These are phyloP conservation scores for Pyrus communis DNA, from an alignment of 306 rosid species.

Conservation along the genomic window DNA sequence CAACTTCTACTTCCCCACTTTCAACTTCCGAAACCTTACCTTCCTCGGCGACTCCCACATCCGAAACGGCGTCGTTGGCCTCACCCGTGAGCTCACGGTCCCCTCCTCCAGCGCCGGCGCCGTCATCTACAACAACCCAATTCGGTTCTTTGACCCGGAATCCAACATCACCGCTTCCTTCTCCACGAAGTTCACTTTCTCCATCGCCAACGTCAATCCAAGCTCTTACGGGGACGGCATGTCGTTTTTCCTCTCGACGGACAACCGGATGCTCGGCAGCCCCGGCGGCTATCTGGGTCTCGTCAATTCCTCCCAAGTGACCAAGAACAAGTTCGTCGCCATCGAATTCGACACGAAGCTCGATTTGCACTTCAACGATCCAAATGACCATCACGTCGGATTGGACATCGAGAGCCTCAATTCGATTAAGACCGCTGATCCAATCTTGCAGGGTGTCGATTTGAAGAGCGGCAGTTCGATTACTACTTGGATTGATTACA, in stretches of 20 bases:
- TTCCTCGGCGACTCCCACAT: conserved; percentile 80
- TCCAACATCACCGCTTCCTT: conserved; percentile 57
- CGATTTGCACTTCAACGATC: conserved; percentile 36
- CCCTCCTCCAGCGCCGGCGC: conserved; percentile 68
- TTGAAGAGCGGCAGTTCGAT: conserved; percentile 50
- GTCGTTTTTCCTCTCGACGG: conserved; percentile 55
- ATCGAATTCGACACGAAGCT: conserved; percentile 57
- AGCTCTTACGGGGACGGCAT: conserved; percentile 53
- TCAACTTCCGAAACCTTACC: conserved; percentile 69
- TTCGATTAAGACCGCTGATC: conserved; percentile 45
- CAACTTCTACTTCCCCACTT: conserved; percentile 44
- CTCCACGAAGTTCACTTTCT: conserved; percentile 55
- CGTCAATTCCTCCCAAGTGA: conserved; percentile 31
- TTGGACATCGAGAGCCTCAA: conserved; percentile 39
- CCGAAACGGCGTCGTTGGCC: conserved; percentile 58
- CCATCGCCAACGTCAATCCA: conserved; percentile 45
- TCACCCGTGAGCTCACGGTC: conserved; percentile 54
- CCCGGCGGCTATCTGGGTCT: conserved; percentile 38
- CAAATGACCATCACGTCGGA: conserved; percentile 57
- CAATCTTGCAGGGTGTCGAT: conserved; percentile 37
- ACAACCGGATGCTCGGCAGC: conserved; percentile 33
- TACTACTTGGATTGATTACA: conserved; percentile 75
- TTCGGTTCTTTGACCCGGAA: conserved; percentile 33
- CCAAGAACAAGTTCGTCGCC: conserved; percentile 37
- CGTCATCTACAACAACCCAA: conserved; percentile 44